Conservation (phyloP, 768 basidiomycete species). For the Podaxis sp. region DNA sequence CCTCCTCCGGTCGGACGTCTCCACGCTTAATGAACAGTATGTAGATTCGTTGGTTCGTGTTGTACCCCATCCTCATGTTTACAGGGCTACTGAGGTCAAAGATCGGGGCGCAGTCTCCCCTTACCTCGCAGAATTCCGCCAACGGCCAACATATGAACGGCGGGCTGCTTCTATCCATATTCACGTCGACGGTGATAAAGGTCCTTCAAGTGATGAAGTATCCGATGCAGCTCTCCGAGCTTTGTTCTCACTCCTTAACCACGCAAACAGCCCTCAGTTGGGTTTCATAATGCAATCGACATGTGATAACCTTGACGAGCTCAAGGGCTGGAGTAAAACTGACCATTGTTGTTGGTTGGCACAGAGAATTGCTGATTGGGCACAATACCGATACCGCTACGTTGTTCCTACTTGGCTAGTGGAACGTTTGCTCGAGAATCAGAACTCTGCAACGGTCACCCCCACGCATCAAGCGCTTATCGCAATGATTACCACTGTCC, state of each 20-base stretch:
- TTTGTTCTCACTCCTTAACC: conserved; percentile 65
- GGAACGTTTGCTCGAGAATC: conserved; percentile 65
- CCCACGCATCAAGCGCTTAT: conserved; percentile 58
- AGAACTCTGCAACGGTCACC: conserved; percentile 44
- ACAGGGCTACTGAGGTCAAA: conserved; percentile 58
- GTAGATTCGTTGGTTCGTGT: conserved; percentile 21
- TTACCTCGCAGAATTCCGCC: conserved; percentile 81
- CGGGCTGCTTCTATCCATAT: conserved; percentile 87
- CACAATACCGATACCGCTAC: conserved; percentile 91
- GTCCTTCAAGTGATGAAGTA: conserved; percentile 72
- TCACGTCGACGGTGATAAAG: conserved; percentile 85
- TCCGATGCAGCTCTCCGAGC: conserved; percentile 69
- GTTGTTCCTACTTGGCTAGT: conserved; percentile 83
- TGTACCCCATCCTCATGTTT: conserved; percentile 5
- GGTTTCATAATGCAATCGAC: conserved; percentile 67
- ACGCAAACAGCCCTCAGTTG: conserved; percentile 74
- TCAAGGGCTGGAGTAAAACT: conserved; percentile 58
- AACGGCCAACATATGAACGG: conserved; percentile 72
- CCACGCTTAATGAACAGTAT: conserved; percentile 65
- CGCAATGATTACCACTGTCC: conserved; percentile 78
- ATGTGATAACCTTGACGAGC: conserved; percentile 61
- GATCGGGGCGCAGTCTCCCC: conserved; percentile 63
- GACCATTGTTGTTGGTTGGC: conserved; percentile 83
- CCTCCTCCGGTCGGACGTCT: conserved; percentile 57
- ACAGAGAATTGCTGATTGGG: conserved; percentile 76